Percentiles rank a stretch among this genome's conserved stretches.
Conservation (phyloP, 1,139 yeast species). For the Scheffersomyces cryptocercus region DNA sequence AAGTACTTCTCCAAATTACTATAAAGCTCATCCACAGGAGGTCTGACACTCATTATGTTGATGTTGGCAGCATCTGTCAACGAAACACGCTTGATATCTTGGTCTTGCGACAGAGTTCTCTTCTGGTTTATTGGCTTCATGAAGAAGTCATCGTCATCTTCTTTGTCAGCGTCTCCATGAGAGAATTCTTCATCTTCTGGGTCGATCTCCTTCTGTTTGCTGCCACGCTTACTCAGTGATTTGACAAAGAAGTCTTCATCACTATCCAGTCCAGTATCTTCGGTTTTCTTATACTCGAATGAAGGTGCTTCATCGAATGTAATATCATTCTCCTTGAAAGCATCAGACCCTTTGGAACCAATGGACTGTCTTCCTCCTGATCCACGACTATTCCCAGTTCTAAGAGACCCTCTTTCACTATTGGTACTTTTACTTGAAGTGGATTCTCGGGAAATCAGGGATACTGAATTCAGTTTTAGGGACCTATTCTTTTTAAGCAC, state of each 20-base stretch:
- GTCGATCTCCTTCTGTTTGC: neutral
- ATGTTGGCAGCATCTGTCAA: constrained; percentile 37
- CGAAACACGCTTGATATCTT: constrained; percentile 1
- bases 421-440: constrained; percentile 17
- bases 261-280: constrained; percentile 5
- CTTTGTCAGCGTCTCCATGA: constrained; percentile 6
- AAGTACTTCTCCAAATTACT: constrained; percentile 89
- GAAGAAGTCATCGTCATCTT: constrained; percentile 28
- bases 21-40: constrained; percentile 92
- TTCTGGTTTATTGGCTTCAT: constrained; percentile 8
- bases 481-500: constrained; percentile 8
- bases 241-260: constrained; percentile 36
- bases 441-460: constrained; percentile 15
- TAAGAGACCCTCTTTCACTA: constrained; percentile 4
- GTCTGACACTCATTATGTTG: constrained; percentile 59
- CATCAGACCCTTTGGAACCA: constrained; percentile 34
- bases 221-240: constrained; percentile 17
- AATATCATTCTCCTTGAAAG: constrained; percentile 66
- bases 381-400: neutral
- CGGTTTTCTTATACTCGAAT: constrained; percentile 28
- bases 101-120: neutral
- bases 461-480: constrained; percentile 7
- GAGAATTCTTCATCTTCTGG: too few relatives aligned
- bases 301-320: constrained; percentile 74
- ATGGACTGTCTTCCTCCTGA: constrained; percentile 9